A percentile compares a stretch with the other conserved stretches of the same genome.
Conservation (phyloP, 805 yeast species). For the Komagataella mondaviorum region DNA sequence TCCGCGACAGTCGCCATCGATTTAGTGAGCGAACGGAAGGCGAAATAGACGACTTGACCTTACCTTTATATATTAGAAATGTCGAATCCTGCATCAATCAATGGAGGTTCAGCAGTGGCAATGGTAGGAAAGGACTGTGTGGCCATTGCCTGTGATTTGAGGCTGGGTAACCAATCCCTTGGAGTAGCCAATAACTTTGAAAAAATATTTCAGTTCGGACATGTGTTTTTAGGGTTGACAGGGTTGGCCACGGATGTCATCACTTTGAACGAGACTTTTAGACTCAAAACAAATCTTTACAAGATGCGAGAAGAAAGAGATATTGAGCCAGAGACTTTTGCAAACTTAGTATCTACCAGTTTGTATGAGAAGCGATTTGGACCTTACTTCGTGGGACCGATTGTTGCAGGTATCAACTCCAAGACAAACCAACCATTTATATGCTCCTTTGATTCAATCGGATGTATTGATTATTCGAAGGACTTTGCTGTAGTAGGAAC, state of each 20-base stretch:
- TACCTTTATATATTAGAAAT: slow-evolving; percentile 15
- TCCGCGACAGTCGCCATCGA: neutral
- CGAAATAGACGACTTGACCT: neutral
- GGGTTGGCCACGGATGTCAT: slow-evolving; percentile 93
- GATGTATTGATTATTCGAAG: slow-evolving; percentile 88
- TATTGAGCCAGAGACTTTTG: slow-evolving; percentile 89
- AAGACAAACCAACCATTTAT: slow-evolving; percentile 76
- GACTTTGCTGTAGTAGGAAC: slow-evolving; percentile 96
- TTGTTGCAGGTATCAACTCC: slow-evolving; percentile 88
- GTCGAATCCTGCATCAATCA: slow-evolving; percentile 23
- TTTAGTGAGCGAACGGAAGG: neutral
- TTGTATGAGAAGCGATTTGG: slow-evolving; percentile 88
- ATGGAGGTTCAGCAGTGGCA: slow-evolving; percentile 94
- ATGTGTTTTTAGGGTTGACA: slow-evolving; percentile 81
- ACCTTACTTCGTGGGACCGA: slow-evolving; percentile 93
- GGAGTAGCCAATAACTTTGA: slow-evolving; percentile 91
- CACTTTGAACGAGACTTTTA: slow-evolving; percentile 70
- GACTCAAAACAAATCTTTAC: slow-evolving; percentile 78
- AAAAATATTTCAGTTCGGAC: slow-evolving; percentile 77
- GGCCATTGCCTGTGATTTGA: slow-evolving; percentile 91
- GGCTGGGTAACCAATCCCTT: slow-evolving; percentile 86
- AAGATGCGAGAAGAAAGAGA: slow-evolving; percentile 82
- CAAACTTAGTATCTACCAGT: slow-evolving; percentile 82
- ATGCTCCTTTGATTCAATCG: slow-evolving; percentile 93
- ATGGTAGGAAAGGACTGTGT: slow-evolving; percentile 98